These are phyloP conservation scores for Skeletonema costatum DNA, from an alignment of 108 stramenopile genomes.

Conservation along the genomic window DNA sequence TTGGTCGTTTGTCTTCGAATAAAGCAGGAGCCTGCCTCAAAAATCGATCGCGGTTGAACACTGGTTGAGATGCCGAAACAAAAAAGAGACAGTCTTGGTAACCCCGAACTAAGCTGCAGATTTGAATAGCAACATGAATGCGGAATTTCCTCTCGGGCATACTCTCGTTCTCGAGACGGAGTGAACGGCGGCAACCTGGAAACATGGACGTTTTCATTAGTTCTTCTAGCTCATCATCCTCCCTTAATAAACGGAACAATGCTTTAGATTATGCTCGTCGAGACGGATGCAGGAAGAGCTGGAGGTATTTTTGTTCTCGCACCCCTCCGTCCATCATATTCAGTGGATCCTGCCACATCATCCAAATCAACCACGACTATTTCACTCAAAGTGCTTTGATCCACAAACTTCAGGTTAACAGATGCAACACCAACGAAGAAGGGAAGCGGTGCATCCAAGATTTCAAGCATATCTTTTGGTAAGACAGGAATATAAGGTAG, in stretches of 20 bases:
- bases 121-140: slow-evolving; percentile 77
- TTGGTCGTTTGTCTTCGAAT: slow-evolving; percentile 66
- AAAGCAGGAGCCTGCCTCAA: slow-evolving; percentile 77
- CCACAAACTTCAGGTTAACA: slow-evolving; percentile 59
- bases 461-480: slow-evolving; percentile 79
- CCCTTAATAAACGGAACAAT: slow-evolving; percentile 68
- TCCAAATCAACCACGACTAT: slow-evolving; percentile 87
- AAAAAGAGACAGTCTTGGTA: slow-evolving; percentile 84
- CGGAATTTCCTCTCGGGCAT: slow-evolving; percentile 83
- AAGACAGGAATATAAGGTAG: slow-evolving; percentile 88
- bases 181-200: slow-evolving; percentile 56
- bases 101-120: slow-evolving; percentile 78
- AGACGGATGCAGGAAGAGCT: slow-evolving; percentile 77
- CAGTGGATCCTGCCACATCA: slow-evolving; percentile 59
- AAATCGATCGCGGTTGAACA: slow-evolving; percentile 87
- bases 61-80: slow-evolving; percentile 71
- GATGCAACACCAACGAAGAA: slow-evolving; percentile 82
- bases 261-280: slow-evolving; percentile 76
- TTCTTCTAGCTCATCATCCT: slow-evolving; percentile 77
- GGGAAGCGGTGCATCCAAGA: slow-evolving; percentile 84
- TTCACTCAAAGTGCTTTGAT: slow-evolving; percentile 69
- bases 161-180: slow-evolving; percentile 77
- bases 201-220: slow-evolving; percentile 51
- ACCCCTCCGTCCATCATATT: slow-evolving; percentile 60
- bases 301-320: slow-evolving; percentile 61